These are phyloP conservation scores for Rhodamnia argentea DNA, from an alignment of 345 rosid genomes.

Conservation along the genomic window DNA sequence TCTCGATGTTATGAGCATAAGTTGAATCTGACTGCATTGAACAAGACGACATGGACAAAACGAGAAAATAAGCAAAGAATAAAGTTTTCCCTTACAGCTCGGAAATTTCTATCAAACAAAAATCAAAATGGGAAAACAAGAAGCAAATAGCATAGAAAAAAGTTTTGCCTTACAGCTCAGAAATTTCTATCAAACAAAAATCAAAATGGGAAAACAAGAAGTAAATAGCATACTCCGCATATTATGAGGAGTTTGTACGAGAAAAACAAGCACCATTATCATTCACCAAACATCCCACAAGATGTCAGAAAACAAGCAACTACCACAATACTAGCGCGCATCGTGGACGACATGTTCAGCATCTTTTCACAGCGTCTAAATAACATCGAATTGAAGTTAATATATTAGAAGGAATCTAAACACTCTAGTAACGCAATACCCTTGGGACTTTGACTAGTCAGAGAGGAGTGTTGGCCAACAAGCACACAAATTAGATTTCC, in stretches of 20 bases:
- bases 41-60: background rate
- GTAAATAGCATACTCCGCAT: background rate
- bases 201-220: background rate
- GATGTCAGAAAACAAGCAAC: background rate
- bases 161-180: background rate
- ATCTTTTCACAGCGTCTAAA: background rate
- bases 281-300: background rate
- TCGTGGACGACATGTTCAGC: background rate
- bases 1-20: conserved; percentile 67
- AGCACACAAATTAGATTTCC: background rate
- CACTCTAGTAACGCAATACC: background rate
- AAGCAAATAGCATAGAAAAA: background rate
- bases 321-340: background rate
- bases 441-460: background rate
- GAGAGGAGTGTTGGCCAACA: background rate
- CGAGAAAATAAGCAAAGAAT: background rate
- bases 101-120: background rate
- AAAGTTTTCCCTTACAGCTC: background rate
- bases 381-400: background rate
- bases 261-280: background rate
- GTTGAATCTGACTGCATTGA: conserved; percentile 65
- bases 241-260: background rate
- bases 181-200: background rate
- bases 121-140: background rate
- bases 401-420: background rate